Evolutionary conservation across 202 grass and related monocot genomes (phyloP).

Genomic region (Musa balbisiana): DNA sequence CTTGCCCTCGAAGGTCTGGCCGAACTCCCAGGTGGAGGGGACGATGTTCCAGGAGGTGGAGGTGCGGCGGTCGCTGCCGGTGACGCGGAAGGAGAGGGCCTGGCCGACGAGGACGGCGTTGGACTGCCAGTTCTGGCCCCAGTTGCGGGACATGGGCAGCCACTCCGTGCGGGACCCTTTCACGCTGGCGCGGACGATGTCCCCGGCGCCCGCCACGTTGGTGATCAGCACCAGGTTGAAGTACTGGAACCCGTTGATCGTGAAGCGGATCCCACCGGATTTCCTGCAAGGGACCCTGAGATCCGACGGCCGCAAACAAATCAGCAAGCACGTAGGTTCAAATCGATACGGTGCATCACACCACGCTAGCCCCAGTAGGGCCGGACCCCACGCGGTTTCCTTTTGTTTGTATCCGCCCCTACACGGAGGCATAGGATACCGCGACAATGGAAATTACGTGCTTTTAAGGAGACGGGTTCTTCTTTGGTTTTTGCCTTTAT

Average conservation of each 20-base stretch:
- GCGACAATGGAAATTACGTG: neutral
- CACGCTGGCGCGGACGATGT: slow-evolving; percentile 35
- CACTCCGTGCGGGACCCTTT: slow-evolving; percentile 36
- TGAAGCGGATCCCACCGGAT: slow-evolving; percentile 40
- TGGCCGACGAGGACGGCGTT: slow-evolving; percentile 35
- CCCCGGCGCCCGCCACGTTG: slow-evolving; percentile 41
- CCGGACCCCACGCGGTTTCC: no score
- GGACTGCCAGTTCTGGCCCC: slow-evolving; percentile 55
- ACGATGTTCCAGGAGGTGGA: slow-evolving; percentile 47
- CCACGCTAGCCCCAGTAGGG: no score
- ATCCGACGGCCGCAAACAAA: neutral
- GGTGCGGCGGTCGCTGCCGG: slow-evolving; percentile 35
- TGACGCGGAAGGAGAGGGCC: slow-evolving; percentile 43
- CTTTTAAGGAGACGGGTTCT: no score
- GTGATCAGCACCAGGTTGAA: slow-evolving; percentile 54
- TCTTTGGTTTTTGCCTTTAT: neutral
- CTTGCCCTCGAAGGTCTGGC: slow-evolving; percentile 36
- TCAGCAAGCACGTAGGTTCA: neutral
- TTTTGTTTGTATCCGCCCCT: neutral
- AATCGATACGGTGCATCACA: no score
- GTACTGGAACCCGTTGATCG: slow-evolving; percentile 41
- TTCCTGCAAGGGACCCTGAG: slow-evolving; percentile 36
- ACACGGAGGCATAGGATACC: neutral
- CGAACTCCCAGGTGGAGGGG: slow-evolving; percentile 33
- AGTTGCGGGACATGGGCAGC: slow-evolving; percentile 50